A percentile compares a stretch with the other conserved stretches of the same genome.
Conservation (phyloP, 2,329 filamentous ascomycete genomes). For the Aspergillus spinulosporus region DNA sequence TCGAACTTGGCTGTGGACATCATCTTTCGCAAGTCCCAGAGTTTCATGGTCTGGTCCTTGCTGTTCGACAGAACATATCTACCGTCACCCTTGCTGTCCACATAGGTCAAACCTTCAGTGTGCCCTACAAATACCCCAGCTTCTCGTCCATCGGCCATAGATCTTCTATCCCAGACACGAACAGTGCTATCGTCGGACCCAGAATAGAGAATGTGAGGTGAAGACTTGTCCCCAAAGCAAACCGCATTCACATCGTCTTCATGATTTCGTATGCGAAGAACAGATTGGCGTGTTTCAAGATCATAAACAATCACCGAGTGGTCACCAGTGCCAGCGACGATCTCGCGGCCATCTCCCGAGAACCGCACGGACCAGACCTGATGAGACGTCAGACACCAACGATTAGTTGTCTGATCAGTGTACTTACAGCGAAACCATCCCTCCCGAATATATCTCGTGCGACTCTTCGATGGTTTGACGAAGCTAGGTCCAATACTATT, state of each 20-base stretch:
- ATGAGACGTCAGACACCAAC: slow-evolving; percentile 18
- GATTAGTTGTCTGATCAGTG: neutral
- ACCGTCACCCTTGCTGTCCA: slow-evolving; percentile 80
- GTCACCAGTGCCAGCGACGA: slow-evolving; percentile 83
- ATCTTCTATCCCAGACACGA: slow-evolving; percentile 91
- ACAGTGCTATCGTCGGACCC: slow-evolving; percentile 92
- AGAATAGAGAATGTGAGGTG: slow-evolving; percentile 92
- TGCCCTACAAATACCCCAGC: slow-evolving; percentile 66
- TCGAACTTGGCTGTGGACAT: slow-evolving; percentile 67
- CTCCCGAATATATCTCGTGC: slow-evolving; percentile 36
- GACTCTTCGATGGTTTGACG: slow-evolving; percentile 47
- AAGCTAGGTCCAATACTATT: slow-evolving; percentile 70
- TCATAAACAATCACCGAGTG: slow-evolving; percentile 86
- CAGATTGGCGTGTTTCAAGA: slow-evolving; percentile 73
- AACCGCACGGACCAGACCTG: slow-evolving; percentile 89
- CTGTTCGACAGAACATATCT: slow-evolving; percentile 90
- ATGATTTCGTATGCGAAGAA: slow-evolving; percentile 77
- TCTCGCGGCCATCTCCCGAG: slow-evolving; percentile 84
- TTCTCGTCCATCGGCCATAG: slow-evolving; percentile 61
- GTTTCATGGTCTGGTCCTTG: slow-evolving; percentile 95
- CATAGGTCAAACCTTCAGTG: slow-evolving; percentile 65
- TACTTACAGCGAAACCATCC: slow-evolving; percentile 47
- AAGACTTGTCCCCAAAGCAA: slow-evolving; percentile 85
- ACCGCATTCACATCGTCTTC: slow-evolving; percentile 92
- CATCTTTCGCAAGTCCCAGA: slow-evolving; percentile 93